Evolutionary conservation across 106 monocot genomes (phyloP), one percentile per base, ranked within the genome.

Genomic region (Vanilla planifolia): DNA sequence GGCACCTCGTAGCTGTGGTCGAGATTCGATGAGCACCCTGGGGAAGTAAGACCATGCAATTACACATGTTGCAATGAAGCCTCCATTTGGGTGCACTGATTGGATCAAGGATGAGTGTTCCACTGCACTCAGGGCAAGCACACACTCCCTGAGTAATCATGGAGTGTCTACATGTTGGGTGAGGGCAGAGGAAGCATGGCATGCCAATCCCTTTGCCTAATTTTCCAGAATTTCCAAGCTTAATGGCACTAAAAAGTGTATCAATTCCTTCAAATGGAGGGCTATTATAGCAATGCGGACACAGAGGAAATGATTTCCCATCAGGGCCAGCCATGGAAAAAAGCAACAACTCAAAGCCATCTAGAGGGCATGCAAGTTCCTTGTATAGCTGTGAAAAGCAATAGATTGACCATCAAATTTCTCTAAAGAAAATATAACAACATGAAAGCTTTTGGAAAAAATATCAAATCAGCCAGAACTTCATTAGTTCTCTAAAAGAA

Each of bases 181-280:
- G 95, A 14, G 90, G 95, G 71, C 90, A 96, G 16, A 86, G 90
- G 63, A 84, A 90, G 73, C 95, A 96, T 3, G 95, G 89, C 95
- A 96, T 96, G 37, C 86, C 95, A 2, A 72, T 73, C 20, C 88
- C 83, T 42, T 85, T 89, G 11, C 82, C 80, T 25, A 65, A 47
- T 45, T 82, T 74, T 42, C 50, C 67, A 45, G 80, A 62, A 65
- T 45, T 60, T 20, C 78, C 76, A 5, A 64, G 32, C 43, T 80
- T 80, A n/a, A 77, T 62, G 24, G 78, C 17, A 22, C 84, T 73
- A 59, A 90, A 79, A 17, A 94, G 75, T 19, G 71, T 74, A 34
- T 86, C 78, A 34, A 95, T 81, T 17, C 86, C 90, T 84, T 90
- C 95, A 59, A 96, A 96, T 55, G 95, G 95, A 34, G 95, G 95